These are phyloP conservation scores for Xylona heveae DNA, from an alignment of 495 filamentous ascomycete species.

Conservation along the genomic window DNA sequence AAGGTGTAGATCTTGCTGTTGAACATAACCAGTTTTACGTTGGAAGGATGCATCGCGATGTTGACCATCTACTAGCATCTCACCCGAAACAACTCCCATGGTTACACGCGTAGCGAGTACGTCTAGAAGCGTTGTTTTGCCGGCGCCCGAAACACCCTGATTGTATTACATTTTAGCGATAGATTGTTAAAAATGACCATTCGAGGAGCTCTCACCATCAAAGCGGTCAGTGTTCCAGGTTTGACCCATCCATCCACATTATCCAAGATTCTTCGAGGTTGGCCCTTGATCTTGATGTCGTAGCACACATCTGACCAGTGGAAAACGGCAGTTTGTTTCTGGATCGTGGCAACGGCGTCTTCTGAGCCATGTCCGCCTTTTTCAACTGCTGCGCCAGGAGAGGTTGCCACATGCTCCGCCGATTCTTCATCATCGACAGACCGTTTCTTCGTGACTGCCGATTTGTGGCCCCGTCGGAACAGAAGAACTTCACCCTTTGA, in stretches of 20 bases:
- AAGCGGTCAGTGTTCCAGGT: slow-evolving; percentile 72
- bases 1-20: slow-evolving; percentile 88
- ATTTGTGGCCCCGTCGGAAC: slow-evolving; percentile 57
- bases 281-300: slow-evolving; percentile 70
- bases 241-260: slow-evolving; percentile 82
- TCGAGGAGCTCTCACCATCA: slow-evolving; percentile 29
- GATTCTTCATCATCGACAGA: slow-evolving; percentile 27
- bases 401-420: slow-evolving; percentile 12
- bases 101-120: slow-evolving; percentile 58
- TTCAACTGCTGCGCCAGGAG: slow-evolving; percentile 12
- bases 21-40: slow-evolving; percentile 85
- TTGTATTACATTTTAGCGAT: background rate
- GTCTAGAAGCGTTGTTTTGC: slow-evolving; percentile 55
- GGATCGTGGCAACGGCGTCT: slow-evolving; percentile 24
- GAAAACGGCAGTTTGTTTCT: slow-evolving; percentile 54
- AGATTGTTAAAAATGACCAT: no score
- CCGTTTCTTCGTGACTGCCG: slow-evolving; percentile 32
- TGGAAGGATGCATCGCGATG: slow-evolving; percentile 65
- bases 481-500: slow-evolving; percentile 81
- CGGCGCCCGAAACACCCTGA: slow-evolving; percentile 19
- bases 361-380: slow-evolving; percentile 24
- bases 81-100: slow-evolving; percentile 69
- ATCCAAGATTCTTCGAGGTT: slow-evolving; percentile 55
- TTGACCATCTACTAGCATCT: slow-evolving; percentile 67
- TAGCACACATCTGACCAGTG: slow-evolving; percentile 76